Evolutionary conservation across 176 grass and related monocot species (phyloP).

Genomic region (Puya raimondii): DNA sequence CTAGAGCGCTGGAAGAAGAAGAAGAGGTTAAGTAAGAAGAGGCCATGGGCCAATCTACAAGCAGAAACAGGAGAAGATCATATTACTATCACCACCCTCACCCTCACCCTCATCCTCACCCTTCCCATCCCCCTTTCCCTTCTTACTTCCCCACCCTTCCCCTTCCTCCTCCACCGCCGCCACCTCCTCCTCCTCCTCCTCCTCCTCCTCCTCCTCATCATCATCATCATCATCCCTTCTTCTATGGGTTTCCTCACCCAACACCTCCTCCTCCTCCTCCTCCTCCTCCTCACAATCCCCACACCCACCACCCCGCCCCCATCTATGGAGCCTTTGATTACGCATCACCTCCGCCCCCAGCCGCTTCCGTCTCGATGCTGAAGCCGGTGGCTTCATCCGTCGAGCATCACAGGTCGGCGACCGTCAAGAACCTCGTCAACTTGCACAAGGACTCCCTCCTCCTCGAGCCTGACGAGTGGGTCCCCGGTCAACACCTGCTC

Average conservation of each 20-base stretch:
- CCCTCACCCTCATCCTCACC: background rate
- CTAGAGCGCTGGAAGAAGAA: too few species aligned
- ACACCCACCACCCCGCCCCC: too few species aligned
- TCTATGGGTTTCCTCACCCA: background rate
- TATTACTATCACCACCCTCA: background rate
- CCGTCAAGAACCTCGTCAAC: background rate
- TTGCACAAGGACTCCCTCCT: background rate
- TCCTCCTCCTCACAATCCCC: background rate
- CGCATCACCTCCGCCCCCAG: too few species aligned
- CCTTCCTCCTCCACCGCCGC: too few species aligned
- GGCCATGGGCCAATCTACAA: background rate
- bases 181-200: too few species aligned
- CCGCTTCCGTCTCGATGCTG: background rate
- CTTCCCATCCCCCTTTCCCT: background rate
- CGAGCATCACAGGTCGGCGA: background rate
- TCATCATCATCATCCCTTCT: background rate
- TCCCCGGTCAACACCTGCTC: background rate
- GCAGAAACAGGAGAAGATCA: background rate
- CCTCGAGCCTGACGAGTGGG: background rate
- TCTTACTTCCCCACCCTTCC: too few species aligned
- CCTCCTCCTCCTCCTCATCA: too few species aligned
- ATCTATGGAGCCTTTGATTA: too few species aligned
- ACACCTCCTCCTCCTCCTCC: background rate
- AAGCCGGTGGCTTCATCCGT: background rate
- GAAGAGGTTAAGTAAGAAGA: background rate